Evolutionary conservation across 73 alveolate genomes (phyloP).

Genomic region (Durusdinium trenchii): DNA sequence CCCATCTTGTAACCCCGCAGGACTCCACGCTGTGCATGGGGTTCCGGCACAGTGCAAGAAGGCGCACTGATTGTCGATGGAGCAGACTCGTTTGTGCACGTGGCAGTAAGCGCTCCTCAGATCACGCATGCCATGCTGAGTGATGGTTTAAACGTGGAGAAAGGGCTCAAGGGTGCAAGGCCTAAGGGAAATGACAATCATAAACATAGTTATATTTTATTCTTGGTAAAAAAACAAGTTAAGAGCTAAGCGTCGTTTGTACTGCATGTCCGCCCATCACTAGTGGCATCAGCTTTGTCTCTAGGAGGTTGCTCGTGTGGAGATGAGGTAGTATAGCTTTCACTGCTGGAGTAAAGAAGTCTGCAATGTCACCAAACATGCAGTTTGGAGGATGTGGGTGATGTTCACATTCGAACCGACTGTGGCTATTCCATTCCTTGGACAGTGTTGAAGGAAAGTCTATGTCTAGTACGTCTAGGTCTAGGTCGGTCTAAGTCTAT

Average conservation of each 20-base stretch:
- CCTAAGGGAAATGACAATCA: no score
- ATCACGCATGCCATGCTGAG: no score
- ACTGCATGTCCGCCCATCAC: not conserved
- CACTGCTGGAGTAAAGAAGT: not conserved
- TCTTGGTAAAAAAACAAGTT: no score
- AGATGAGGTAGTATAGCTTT: not conserved
- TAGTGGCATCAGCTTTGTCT: not conserved
- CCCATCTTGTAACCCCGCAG: not conserved
- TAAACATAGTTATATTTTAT: no score
- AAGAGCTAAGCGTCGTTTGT: not conserved
- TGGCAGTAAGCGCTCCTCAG: not conserved
- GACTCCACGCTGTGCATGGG: not conserved
- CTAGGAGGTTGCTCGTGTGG: not conserved
- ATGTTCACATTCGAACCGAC: not conserved
- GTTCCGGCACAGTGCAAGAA: not conserved
- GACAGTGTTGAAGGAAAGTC: not conserved
- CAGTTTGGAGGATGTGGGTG: conserved; percentile 14
- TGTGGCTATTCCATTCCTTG: not conserved
- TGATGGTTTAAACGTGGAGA: no score
- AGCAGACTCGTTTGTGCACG: not conserved
- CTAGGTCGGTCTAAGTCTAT: not conserved
- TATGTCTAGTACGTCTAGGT: not conserved
- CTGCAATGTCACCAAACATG: not conserved
- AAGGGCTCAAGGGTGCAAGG: no score
- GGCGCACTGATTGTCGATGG: not conserved